Evolutionary conservation across 345 rosid genomes (phyloP), one percentile per base, ranked within the genome.

Genomic region (Aegle marmelos): DNA sequence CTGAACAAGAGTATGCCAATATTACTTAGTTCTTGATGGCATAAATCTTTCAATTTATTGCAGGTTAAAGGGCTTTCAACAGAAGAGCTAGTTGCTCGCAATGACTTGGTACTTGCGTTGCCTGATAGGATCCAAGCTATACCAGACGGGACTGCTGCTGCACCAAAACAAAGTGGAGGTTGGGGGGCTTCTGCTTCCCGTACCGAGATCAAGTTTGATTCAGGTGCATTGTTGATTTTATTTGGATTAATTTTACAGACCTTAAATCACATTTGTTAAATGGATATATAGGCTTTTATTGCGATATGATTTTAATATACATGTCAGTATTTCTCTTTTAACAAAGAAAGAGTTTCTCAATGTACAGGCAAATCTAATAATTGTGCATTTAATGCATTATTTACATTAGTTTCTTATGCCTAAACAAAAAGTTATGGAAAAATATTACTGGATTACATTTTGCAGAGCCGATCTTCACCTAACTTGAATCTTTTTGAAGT

Each of bases 31-130:
- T 50, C 68, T 56, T 27, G 16, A 33, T 62, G 68, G 34, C 62
- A 30, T 54, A 30, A 25, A 73, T 59, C 22, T n/a, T 73, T n/a
- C 30, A n/a, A 67, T 72, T 58, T 14, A 22, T 75, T 78, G 39
- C 88, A 94, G 99, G 94, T 93, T 62, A 94, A 92, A 87, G 99
- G 99, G 24, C 93, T 94, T 75, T 84, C 98, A 56, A 87, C 90
- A 1, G 99, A 94, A 85, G 99, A 96, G 83, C 78, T 94, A 82
- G 82, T 92, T 81, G 95, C 94, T 21, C 94, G 98, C 61, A 90
- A 90, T 83, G 99, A 94, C 84, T 87, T 94, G 78, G 98, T 91
- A 65, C 95, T 92, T 83, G 98, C 97, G 39, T 88, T 97, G 85
- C 98, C 95, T 1, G 89, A 90, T 66, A 94, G 97, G 90, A 97